Evolutionary conservation across 306 rosid species (phyloP).

Genomic region (Luffa aegyptiaca): DNA sequence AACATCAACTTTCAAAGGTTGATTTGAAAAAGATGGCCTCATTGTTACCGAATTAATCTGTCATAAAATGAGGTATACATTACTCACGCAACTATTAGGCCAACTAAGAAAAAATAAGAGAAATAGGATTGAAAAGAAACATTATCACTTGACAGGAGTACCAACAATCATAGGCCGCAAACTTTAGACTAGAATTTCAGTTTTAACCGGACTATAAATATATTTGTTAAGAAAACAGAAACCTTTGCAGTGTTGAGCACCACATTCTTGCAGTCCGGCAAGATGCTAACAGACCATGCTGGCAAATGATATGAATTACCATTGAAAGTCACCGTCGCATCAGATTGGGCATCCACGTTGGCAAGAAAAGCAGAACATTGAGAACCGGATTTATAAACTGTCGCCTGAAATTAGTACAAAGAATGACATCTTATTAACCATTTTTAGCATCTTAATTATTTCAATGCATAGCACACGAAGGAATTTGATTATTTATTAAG

Average conservation of each 20-base stretch:
- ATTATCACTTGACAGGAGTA: neutral
- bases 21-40: constrained; percentile 45
- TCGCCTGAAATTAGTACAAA: constrained; percentile 36
- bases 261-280: constrained; percentile 94
- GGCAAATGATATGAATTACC: constrained; percentile 77
- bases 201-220: neutral
- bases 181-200: neutral
- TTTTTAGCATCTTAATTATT: neutral
- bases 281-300: constrained; percentile 96
- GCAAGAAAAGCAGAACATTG: constrained; percentile 82
- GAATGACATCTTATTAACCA: neutral
- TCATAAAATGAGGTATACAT: constrained; percentile 9
- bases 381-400: constrained; percentile 65
- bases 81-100: neutral
- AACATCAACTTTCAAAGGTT: constrained; percentile 33
- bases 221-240: constrained; percentile 12
- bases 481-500: neutral
- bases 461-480: neutral
- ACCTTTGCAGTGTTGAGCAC: constrained; percentile 94
- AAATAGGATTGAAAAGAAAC: neutral
- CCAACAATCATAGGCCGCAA: neutral
- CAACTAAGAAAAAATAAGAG: neutral
- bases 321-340: constrained; percentile 54
- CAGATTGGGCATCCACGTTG: constrained; percentile 46
- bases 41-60: constrained; percentile 69